Conservation (phyloP, 495 filamentous ascomycete species). For the Penicillium riverlandense region DNA sequence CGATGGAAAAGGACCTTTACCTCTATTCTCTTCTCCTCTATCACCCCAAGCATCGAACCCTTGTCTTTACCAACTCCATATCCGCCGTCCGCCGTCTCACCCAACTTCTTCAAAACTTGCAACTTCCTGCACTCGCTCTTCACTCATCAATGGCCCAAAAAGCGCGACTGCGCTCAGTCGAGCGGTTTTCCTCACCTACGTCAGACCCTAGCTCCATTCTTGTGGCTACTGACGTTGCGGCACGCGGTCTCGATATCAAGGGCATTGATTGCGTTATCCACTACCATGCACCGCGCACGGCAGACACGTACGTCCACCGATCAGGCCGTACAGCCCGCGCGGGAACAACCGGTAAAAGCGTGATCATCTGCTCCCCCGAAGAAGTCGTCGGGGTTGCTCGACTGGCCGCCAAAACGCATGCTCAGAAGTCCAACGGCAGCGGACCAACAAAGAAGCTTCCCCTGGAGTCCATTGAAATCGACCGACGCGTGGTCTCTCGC, state of each 20-base stretch:
- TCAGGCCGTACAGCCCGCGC: constrained; percentile 93
- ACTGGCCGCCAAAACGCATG: constrained; percentile 81
- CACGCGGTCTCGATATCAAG: constrained; percentile 92
- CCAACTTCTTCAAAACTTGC: constrained; percentile 76
- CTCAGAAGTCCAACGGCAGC: constrained; percentile 37
- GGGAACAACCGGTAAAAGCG: constrained; percentile 63
- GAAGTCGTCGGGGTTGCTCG: constrained; percentile 79
- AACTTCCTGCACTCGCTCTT: constrained; percentile 67
- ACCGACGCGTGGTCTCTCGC: constrained; percentile 67
- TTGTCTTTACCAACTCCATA: constrained; percentile 95
- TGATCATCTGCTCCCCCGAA: constrained; percentile 85
- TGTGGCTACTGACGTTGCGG: constrained; percentile 91
- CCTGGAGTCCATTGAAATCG: constrained; percentile 72
- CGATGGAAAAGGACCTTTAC: constrained; percentile 94
- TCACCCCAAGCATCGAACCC: constrained; percentile 67
- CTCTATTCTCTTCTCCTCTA: constrained; percentile 83
- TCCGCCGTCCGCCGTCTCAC: constrained; percentile 81
- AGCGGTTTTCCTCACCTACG: constrained; percentile 69
- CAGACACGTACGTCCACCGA: constrained; percentile 91
- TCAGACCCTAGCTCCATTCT: constrained; percentile 61
- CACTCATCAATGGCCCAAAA: constrained; percentile 97
- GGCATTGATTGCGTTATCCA: constrained; percentile 81
- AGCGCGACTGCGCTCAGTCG: constrained; percentile 85
- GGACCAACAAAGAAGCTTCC: constrained; percentile 48
- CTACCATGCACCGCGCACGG: constrained; percentile 88